Evolutionary conservation across 768 basidiomycete genomes (phyloP), one percentile per base, ranked within the genome.

Genomic region (Mycena chlorophos): DNA sequence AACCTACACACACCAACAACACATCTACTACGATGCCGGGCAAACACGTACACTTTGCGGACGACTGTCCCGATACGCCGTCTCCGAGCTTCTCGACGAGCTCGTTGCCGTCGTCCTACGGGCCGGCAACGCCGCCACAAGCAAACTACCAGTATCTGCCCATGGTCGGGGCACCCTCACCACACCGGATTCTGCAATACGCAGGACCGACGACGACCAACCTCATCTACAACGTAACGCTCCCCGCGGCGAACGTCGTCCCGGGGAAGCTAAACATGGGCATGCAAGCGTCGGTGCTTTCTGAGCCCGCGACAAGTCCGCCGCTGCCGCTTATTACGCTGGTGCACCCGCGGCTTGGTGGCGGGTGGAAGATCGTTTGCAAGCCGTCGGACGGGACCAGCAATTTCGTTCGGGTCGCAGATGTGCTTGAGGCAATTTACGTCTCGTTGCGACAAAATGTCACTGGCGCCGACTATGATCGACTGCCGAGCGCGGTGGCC

Each of bases 171-270:
- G 17, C 27, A 16, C 19, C 51, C 16, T 40, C 54, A 17, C 26
- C 49, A 34, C 58, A 63, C 23, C 34, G 54, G 1, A 27, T 51
- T 26, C 61, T 62, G 17, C 22, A 38, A 5, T 50, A 43, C 37
- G 27, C 52, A 6, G 54, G 54, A 14, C 17, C n/a, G 4, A 25
- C 40, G 13, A 4, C 28, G 13, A 39, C 53, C 2, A n/a, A 40
- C 23, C 51, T 67, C 5, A 17, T 3, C 30, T 67, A 49, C 57
- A 51, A 65, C 52, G 54, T 65, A 25, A 53, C 58, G 2, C 52
- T 56, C 22, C 64, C 61, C 31, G 4, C 43, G 28, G 25, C 54
- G 39, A 63, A 61, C 48, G 42, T 63, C 31, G n/a, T 20, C 8
- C 52, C 31, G 14, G 14, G 20, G 17, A 46, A 31, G 17, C 8